phyloP scores from a whole-genome alignment of 805 yeast genomes.

The Yarrowia sp. region DNA sequence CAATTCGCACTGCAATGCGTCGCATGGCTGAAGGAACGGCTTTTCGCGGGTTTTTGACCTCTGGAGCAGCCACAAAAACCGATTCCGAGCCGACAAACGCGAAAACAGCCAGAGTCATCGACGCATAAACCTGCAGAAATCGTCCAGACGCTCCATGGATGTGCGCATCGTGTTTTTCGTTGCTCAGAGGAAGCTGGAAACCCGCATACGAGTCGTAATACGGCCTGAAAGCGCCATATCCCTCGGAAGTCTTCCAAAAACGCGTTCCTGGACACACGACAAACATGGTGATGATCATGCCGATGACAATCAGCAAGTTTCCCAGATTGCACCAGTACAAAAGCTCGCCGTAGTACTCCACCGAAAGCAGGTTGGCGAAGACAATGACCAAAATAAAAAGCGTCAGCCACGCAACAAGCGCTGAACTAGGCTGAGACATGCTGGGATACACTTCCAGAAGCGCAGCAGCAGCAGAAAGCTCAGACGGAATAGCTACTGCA shows the following conservation, averaged over 20 bases:
- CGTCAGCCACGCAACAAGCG: constrained; percentile 67
- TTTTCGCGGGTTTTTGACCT: constrained; percentile 75
- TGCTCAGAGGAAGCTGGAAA: neutral
- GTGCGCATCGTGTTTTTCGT: neutral
- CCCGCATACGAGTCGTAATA: constrained; percentile 25
- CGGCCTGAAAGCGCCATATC: constrained; percentile 73
- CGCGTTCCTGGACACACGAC: constrained; percentile 60
- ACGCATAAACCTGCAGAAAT: constrained; percentile 48
- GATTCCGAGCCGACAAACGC: constrained; percentile 82
- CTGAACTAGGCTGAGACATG: constrained; percentile 50
- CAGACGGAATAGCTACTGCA: constrained; percentile 71
- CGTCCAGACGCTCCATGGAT: constrained; percentile 43
- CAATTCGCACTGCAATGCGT: constrained; percentile 68
- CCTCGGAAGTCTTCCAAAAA: constrained; percentile 46
- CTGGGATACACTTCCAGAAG: constrained; percentile 66
- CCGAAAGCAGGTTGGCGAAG: constrained; percentile 60
- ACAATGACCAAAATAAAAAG: constrained; percentile 51
- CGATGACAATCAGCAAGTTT: constrained; percentile 53
- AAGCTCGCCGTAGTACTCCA: constrained; percentile 69
- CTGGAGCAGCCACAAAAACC: constrained; percentile 82
- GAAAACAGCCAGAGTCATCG: constrained; percentile 63
- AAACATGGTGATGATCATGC: constrained; percentile 56
- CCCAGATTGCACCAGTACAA: constrained; percentile 61
- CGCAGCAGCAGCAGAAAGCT: constrained; percentile 75
- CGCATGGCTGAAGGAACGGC: constrained; percentile 75